A percentile compares a stretch with the other conserved stretches of the same genome.
These are phyloP conservation scores for Acanthamoeba healyi DNA, from an alignment of 208 protist genomes.

Conservation along the genomic window DNA sequence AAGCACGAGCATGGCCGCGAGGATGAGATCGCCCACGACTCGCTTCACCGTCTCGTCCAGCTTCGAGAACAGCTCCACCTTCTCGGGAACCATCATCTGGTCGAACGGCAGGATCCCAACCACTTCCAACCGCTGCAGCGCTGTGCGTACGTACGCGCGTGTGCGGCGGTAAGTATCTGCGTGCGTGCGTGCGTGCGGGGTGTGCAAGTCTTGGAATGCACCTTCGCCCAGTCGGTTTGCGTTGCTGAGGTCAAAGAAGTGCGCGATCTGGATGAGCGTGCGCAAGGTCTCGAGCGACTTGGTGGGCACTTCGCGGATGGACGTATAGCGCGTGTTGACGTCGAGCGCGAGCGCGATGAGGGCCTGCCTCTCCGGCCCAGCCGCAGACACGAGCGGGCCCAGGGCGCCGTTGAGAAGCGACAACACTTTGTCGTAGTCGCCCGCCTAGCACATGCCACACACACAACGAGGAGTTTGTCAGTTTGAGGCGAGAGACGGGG, in stretches of 20 bases:
- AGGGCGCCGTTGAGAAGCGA: slow-evolving; percentile 3
- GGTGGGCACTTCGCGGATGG: slow-evolving; percentile 14
- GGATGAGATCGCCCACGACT: not conserved
- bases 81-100: not conserved
- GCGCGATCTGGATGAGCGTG: not conserved
- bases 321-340: not conserved
- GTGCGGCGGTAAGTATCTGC: too few species aligned
- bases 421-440: slow-evolving; percentile 8
- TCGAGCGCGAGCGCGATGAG: not conserved
- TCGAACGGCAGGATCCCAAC: slow-evolving; percentile 38
- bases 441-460: too few species aligned
- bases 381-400: not conserved
- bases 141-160: too few species aligned
- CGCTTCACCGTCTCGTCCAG: slow-evolving; percentile 19
- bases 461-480: too few species aligned
- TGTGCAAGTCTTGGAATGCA: too few species aligned
- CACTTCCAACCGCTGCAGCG: not conserved
- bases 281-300: slow-evolving; percentile 7
- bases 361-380: not conserved
- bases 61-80: slow-evolving; percentile 39
- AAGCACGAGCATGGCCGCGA: slow-evolving; percentile 11
- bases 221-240: not conserved
- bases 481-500: too few species aligned
- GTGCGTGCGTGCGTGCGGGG: too few species aligned
- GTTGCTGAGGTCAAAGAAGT: slow-evolving; percentile 40